A percentile compares a stretch with the other conserved stretches of the same genome.
phyloP scores from a whole-genome alignment of 768 basidiomycete genomes.

The Tremella yokohamensis region DNA sequence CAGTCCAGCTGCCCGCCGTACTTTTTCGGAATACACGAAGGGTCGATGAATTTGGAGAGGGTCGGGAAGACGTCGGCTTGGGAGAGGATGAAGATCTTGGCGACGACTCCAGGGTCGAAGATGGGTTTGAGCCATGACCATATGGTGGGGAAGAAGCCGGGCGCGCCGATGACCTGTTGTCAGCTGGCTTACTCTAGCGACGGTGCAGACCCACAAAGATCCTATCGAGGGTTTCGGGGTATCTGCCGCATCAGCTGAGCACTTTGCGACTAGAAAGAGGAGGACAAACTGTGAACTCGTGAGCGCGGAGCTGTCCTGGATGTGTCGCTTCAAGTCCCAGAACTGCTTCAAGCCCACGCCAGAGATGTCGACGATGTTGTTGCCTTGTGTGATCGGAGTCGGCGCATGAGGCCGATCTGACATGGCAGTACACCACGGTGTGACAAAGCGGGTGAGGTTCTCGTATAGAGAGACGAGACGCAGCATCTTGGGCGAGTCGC shows the following conservation, averaged over 20 bases:
- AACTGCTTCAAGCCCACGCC: slow-evolving; percentile 22
- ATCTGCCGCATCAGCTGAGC: slow-evolving; percentile 14
- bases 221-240: slow-evolving; percentile 25
- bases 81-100: slow-evolving; percentile 68
- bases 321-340: slow-evolving; percentile 22
- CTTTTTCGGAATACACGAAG: slow-evolving; percentile 59
- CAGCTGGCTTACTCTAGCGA: neutral
- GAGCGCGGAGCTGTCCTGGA: slow-evolving; percentile 13
- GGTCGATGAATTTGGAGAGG: slow-evolving; percentile 58
- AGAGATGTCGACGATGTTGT: slow-evolving; percentile 25
- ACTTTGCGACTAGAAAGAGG: slow-evolving; percentile 7
- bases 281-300: too few species aligned
- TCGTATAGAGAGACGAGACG: slow-evolving; percentile 24
- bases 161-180: slow-evolving; percentile 64
- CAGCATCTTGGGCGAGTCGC: slow-evolving; percentile 15
- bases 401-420: slow-evolving; percentile 15
- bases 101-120: slow-evolving; percentile 75
- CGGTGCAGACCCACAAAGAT: slow-evolving; percentile 19
- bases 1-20: slow-evolving; percentile 76
- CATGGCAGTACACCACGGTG: slow-evolving; percentile 16
- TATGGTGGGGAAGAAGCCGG: slow-evolving; percentile 74
- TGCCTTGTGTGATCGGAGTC: slow-evolving; percentile 20
- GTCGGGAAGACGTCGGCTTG: slow-evolving; percentile 26
- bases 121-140: slow-evolving; percentile 76
- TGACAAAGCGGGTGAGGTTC: slow-evolving; percentile 17